Conservation (phyloP, 2,329 filamentous ascomycete species). For the Fusarium vanettenii region DNA sequence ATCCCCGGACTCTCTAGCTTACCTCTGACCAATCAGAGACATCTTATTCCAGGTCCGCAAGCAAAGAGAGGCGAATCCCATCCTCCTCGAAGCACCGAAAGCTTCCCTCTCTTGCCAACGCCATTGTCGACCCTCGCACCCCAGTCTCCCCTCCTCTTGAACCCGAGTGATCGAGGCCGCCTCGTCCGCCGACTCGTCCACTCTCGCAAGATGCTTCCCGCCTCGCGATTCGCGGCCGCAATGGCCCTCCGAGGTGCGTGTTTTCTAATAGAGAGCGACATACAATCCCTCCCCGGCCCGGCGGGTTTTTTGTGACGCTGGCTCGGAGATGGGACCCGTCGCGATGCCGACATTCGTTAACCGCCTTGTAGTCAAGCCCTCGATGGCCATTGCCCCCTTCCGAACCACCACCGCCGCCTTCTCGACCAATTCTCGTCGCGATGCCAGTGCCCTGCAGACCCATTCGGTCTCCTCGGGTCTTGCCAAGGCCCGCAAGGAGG, state of each 20-base stretch:
- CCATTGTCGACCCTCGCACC: slow-evolving; percentile 16
- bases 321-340: slow-evolving; percentile 20
- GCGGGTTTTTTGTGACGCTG: slow-evolving; percentile 36
- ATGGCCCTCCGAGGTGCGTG: slow-evolving; percentile 64
- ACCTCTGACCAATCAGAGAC: slow-evolving; percentile 45
- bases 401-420: slow-evolving; percentile 71
- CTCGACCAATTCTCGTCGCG: slow-evolving; percentile 74
- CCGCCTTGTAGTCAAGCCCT: slow-evolving; percentile 70
- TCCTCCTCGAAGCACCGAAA: slow-evolving; percentile 43
- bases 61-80: slow-evolving; percentile 46
- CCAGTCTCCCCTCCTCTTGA: slow-evolving; percentile 31
- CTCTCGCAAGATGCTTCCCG: slow-evolving; percentile 57
- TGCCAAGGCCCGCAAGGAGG: slow-evolving; percentile 73
- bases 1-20: slow-evolving; percentile 37
- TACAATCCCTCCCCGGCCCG: slow-evolving; percentile 11
- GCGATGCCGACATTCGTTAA: slow-evolving; percentile 21
- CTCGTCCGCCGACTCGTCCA: slow-evolving; percentile 30
- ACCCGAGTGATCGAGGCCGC: slow-evolving; percentile 32
- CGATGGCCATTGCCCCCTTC: slow-evolving; percentile 71
- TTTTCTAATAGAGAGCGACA: background rate
- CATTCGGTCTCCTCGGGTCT: slow-evolving; percentile 65
- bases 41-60: slow-evolving; percentile 43
- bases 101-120: slow-evolving; percentile 25
- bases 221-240: slow-evolving; percentile 63
- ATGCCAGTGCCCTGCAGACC: slow-evolving; percentile 68